Conservation (phyloP, 1,284 basidiomycete species). For the Cutaneotrichosporon cutaneum region DNA sequence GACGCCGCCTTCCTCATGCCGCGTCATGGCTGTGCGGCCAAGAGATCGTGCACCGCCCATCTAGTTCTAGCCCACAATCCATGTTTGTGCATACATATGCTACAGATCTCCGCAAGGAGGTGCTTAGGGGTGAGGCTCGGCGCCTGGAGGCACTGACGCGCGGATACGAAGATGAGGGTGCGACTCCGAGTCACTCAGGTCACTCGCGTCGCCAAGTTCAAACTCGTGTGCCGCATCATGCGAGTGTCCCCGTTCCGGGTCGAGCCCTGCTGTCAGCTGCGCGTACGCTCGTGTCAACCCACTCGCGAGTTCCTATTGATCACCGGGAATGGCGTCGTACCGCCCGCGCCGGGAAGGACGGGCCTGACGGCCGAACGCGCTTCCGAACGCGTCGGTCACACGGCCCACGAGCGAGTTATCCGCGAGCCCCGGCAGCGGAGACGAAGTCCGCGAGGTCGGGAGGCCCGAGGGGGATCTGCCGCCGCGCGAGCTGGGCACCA, state of each 20-base stretch:
- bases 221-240: conserved; percentile 3
- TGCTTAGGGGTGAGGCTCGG: conserved; percentile 10
- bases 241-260: conserved; percentile 1
- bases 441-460: conserved; percentile 38
- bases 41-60: neutral
- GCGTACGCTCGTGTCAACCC: neutral
- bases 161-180: neutral
- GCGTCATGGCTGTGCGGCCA: no score
- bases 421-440: conserved; percentile 29
- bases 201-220: conserved; percentile 5
- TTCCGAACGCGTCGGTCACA: conserved; percentile 57
- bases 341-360: conserved; percentile 40
- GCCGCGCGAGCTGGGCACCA: conserved; percentile 48
- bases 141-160: conserved; percentile 3
- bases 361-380: conserved; percentile 56
- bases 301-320: conserved; percentile 70
- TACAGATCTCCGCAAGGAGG: conserved; percentile 1
- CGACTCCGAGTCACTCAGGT: conserved; percentile 2
- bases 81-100: conserved; percentile 12
- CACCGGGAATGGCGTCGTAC: conserved; percentile 61
- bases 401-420: conserved; percentile 41
- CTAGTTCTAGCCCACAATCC: neutral
- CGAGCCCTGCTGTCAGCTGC: conserved; percentile 11
- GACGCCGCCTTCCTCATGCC: no score
- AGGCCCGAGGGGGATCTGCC: conserved; percentile 40